Evolutionary conservation across 768 basidiomycete species (phyloP), one percentile per base, ranked within the genome.

Genomic region (Asterophora parasitica): DNA sequence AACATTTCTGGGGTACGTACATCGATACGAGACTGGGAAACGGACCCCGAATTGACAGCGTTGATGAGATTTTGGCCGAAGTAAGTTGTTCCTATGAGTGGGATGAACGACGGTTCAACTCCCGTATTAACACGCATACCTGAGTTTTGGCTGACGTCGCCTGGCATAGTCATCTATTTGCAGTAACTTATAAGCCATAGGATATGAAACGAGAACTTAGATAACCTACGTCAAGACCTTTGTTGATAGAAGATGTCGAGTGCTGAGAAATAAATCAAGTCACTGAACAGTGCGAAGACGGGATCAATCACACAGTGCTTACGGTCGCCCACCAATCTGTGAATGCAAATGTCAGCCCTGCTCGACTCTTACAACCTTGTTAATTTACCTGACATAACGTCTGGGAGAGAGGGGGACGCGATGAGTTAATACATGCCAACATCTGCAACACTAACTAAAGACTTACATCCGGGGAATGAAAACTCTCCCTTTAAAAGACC

Each of bases 101-200:
- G 4, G 12, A 31, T 31, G 12, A 12, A 11, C 41, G 23, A 32
- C 27, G 7, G 33, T 33, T 34, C 31, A 23, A n/a, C 34, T 32
- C 32, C 33, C 27, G 13, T 26, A 19, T 13, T 12, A 19, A 38
- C 26, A 9, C 31, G 11, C 57, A 15, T 44, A 68, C 83, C 85
- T 70, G 74, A 74, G 30, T 55, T 58, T 15, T 67, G 58, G 19
- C 63, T 65, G 33, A 77, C 71, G 49, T 81, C 83, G 19, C 70
- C 69, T 70, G 84, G 83, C 83, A 85, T 85, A 0, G 79, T 82
- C 83, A 84, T 82, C 81, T 83, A 42, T 44, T n/a, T 11, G 33
- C 20, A 34, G n/a, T 46, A 45, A 27, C 4, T 8, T 23, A 27
- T 35, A 40, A 16, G 23, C 13, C 11, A 40, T 23, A 27, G 38